Evolutionary conservation across 257 asterid genomes (phyloP).

Genomic region (Fraxinus cuspidata): DNA sequence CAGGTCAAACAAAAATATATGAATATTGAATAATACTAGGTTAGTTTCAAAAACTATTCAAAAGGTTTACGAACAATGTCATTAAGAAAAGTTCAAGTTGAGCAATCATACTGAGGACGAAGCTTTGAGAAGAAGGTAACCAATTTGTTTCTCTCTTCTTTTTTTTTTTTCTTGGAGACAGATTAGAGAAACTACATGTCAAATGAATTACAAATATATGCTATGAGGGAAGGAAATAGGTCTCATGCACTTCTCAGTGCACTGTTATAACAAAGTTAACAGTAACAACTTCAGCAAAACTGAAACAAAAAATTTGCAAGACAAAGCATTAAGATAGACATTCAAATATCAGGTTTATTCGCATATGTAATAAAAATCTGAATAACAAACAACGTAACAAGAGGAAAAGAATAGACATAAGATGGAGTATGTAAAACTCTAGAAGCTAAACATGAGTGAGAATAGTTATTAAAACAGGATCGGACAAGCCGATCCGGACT

Average conservation of each 20-base stretch:
- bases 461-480: background rate
- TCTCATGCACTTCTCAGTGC: background rate
- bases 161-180: background rate
- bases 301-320: background rate
- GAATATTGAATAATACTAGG: background rate
- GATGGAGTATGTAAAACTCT: background rate
- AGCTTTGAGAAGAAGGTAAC: background rate
- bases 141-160: background rate
- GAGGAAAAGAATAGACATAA: background rate
- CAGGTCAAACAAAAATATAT: background rate
- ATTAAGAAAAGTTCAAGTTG: background rate
- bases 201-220: background rate
- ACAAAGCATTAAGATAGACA: background rate
- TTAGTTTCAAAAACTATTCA: background rate
- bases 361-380: background rate
- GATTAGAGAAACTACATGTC: background rate
- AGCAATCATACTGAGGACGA: background rate
- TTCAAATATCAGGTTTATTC: background rate
- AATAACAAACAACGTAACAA: background rate
- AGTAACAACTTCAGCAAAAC: background rate
- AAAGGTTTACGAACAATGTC: background rate
- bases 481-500: too few species aligned
- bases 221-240: background rate
- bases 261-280: background rate
- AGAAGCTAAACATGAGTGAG: background rate